A percentile compares a stretch with the other conserved stretches of the same genome.
phyloP scores from a whole-genome alignment of 1,139 yeast species.

The Pichia sp. region DNA sequence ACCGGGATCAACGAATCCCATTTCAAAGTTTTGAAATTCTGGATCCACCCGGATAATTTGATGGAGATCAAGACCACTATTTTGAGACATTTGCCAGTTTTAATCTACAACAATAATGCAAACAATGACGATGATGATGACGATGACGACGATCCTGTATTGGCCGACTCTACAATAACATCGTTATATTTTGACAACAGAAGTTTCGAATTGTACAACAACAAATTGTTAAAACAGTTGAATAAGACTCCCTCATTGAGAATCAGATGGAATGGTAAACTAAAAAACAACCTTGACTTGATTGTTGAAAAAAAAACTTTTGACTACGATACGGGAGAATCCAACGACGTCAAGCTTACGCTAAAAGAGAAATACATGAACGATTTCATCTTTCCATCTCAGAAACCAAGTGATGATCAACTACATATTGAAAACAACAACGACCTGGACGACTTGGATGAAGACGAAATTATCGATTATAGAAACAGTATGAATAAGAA shows the following conservation, averaged over 20 bases:
- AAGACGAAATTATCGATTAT: conserved; percentile 18
- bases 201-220: conserved; percentile 78
- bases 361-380: conserved; percentile 78
- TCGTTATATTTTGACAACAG: conserved; percentile 85
- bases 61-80: conserved; percentile 96
- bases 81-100: conserved; percentile 86
- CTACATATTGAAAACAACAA: conserved; percentile 1
- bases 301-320: conserved; percentile 72
- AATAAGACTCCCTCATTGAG: conserved; percentile 75
- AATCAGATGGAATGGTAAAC: conserved; percentile 86
- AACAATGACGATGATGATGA: conserved; percentile 35
- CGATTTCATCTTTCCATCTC: conserved; percentile 43
- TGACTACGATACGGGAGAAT: conserved; percentile 54
- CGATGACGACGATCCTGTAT: conserved; percentile 34
- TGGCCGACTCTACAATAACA: conserved; percentile 78
- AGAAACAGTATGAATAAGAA: conserved; percentile 10
- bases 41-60: conserved; percentile 94
- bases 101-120: conserved; percentile 58
- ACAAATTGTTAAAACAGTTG: conserved; percentile 66
- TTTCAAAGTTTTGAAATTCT: conserved; percentile 79
- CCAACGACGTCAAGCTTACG: conserved; percentile 52
- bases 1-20: conserved; percentile 39
- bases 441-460: conserved; percentile 18
- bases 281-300: conserved; percentile 71
- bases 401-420: conserved; percentile 1